A percentile compares a stretch with the other conserved stretches of the same genome.
These are phyloP conservation scores for Pseudocercospora fijiensis DNA, from an alignment of 2,329 filamentous ascomycete genomes.

Conservation along the genomic window DNA sequence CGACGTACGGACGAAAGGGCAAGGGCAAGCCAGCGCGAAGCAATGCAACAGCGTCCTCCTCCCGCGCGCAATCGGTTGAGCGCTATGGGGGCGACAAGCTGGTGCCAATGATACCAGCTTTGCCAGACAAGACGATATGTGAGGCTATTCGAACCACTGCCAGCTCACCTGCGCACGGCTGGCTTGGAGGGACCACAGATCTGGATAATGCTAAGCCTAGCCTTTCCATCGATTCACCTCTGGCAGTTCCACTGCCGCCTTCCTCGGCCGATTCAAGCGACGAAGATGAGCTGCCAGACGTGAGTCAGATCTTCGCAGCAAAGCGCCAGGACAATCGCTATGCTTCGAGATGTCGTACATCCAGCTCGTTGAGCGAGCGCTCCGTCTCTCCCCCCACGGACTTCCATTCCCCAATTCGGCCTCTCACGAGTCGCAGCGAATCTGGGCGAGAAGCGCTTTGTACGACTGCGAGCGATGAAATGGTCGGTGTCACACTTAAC, in stretches of 20 bases:
- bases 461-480: neutral
- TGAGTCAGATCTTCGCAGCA: conserved; percentile 10
- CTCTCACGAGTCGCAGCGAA: neutral
- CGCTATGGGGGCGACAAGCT: neutral
- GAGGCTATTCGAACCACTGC: neutral
- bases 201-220: neutral
- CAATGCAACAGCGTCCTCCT: conserved; percentile 12
- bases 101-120: conserved; percentile 1
- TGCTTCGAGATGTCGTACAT: neutral
- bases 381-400: conserved; percentile 26
- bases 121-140: neutral
- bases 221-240: neutral
- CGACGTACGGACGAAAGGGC: conserved; percentile 26
- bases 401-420: neutral
- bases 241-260: neutral
- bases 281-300: conserved; percentile 15
- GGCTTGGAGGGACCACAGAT: neutral
- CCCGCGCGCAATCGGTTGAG: conserved; percentile 6
- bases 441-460: neutral
- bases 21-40: conserved; percentile 17
- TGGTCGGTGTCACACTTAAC: neutral
- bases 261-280: conserved; percentile 2
- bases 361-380: conserved; percentile 32
- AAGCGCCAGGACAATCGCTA: neutral
- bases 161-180: neutral